A percentile compares a stretch with the other conserved stretches of the same genome.
phyloP scores from a whole-genome alignment of 495 filamentous ascomycete species.

The Aspergillus carlsbadensis region DNA sequence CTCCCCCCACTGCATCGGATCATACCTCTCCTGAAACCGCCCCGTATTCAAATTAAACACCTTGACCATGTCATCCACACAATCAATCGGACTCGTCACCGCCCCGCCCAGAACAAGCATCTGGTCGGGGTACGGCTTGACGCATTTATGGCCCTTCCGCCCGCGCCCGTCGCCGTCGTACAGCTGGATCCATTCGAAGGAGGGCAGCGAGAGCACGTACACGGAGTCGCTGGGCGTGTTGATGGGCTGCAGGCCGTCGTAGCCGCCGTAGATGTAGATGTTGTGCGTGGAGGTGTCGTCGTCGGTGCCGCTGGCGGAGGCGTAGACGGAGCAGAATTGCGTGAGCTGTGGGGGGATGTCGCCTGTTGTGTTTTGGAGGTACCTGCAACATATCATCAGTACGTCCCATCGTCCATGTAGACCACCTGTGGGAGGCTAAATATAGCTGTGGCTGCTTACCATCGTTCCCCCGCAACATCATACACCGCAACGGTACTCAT shows the following conservation, averaged over 20 bases:
- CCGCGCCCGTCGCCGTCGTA: slow-evolving; percentile 48
- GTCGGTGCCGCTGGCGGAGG: too few species aligned
- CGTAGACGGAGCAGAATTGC: slow-evolving; percentile 66
- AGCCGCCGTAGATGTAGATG: slow-evolving; percentile 77
- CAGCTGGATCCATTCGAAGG: slow-evolving; percentile 72
- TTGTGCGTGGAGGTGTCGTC: slow-evolving; percentile 65
- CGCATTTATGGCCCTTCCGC: slow-evolving; percentile 63
- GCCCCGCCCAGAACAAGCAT: slow-evolving; percentile 70
- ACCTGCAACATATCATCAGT: slow-evolving; percentile 35
- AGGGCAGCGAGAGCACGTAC: slow-evolving; percentile 71
- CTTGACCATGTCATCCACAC: slow-evolving; percentile 56
- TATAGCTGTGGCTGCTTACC: slow-evolving; percentile 27
- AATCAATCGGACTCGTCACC: slow-evolving; percentile 26
- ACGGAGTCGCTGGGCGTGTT: slow-evolving; percentile 59
- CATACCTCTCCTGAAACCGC: slow-evolving; percentile 57
- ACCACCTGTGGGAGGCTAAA: neutral
- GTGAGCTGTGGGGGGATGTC: slow-evolving; percentile 52
- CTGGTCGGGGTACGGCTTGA: slow-evolving; percentile 68
- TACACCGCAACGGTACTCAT: slow-evolving; percentile 69
- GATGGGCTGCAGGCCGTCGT: slow-evolving; percentile 44
- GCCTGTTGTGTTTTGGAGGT: slow-evolving; percentile 59
- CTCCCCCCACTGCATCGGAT: slow-evolving; percentile 53
- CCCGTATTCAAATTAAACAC: slow-evolving; percentile 64
- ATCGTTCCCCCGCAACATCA: slow-evolving; percentile 55
- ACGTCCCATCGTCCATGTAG: neutral